A percentile compares a stretch with the other conserved stretches of the same genome.
Conservation (phyloP, 2,329 filamentous ascomycete species). For the Hypoxylon sp. region DNA sequence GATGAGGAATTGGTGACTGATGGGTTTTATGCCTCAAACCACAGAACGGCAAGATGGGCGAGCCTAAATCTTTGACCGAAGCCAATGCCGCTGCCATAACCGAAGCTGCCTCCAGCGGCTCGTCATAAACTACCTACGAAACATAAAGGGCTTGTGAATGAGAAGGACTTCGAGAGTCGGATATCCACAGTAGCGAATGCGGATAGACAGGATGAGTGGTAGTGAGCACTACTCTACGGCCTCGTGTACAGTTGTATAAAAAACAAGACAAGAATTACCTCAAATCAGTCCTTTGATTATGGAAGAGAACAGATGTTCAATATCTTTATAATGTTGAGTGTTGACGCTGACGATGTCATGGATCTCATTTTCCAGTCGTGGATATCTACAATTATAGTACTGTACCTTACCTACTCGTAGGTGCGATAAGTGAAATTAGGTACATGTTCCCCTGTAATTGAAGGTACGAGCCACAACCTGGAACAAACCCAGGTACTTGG, state of each 20-base stretch:
- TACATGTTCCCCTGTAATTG: no score
- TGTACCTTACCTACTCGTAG: no score
- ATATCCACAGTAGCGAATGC: constrained; percentile 21
- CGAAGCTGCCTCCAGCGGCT: constrained; percentile 51
- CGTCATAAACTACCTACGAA: constrained; percentile 48
- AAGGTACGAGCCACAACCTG: no score
- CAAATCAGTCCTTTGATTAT: constrained; percentile 13
- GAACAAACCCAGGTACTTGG: no score
- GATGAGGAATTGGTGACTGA: constrained; percentile 44
- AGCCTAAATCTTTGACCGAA: constrained; percentile 74
- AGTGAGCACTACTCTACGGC: constrained; percentile 17
- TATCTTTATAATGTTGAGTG: constrained; percentile 6
- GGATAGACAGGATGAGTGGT: constrained; percentile 34
- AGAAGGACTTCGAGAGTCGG: constrained; percentile 8
- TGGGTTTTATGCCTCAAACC: constrained; percentile 46
- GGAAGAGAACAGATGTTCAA: no score
- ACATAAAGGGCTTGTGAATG: no score
- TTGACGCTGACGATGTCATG: no score
- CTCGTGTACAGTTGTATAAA: constrained; percentile 47
- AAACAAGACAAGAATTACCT: constrained; percentile 34
- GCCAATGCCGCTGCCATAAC: constrained; percentile 57
- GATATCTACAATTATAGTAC: no score
- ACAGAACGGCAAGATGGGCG: constrained; percentile 96
- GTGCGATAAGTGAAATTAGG: no score
- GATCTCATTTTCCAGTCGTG: no score